Evolutionary conservation across 371 early-diverging fungal genomes (phyloP).

Genomic region (Rhizopus stolonifer): DNA sequence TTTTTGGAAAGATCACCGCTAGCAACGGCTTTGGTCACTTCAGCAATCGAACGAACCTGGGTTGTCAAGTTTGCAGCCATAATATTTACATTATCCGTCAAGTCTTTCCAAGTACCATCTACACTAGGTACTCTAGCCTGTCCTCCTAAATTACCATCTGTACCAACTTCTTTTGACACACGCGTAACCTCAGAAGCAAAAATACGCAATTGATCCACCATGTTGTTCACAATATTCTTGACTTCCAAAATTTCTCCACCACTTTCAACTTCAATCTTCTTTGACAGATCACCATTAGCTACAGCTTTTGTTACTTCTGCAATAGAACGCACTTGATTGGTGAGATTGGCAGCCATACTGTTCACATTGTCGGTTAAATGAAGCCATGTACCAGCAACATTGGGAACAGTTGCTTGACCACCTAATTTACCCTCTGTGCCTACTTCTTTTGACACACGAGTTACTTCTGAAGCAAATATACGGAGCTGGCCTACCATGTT

Average conservation of each 20-base stretch:
- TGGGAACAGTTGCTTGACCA: constrained; percentile 45
- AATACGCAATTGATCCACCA: constrained; percentile 40
- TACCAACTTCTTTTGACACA: no score
- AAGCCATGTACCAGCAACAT: constrained; percentile 49
- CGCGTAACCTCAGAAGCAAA: constrained; percentile 55
- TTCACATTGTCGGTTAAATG: constrained; percentile 49
- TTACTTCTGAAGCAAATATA: no score
- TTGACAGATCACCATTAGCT: constrained; percentile 30
- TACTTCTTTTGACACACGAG: no score
- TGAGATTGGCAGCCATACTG: constrained; percentile 53
- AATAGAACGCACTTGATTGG: constrained; percentile 54
- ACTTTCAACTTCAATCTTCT: constrained; percentile 36
- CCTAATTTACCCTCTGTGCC: no score
- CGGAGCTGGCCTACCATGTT: no score
- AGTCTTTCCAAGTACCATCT: no score
- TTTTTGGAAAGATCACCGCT: constrained; percentile 32
- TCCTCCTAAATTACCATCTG: no score
- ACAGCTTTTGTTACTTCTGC: constrained; percentile 35
- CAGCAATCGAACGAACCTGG: constrained; percentile 33
- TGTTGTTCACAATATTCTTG: constrained; percentile 30
- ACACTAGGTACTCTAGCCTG: no score
- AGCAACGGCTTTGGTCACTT: constrained; percentile 33
- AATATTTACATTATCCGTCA: constrained; percentile 42
- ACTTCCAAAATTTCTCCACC: constrained; percentile 35
- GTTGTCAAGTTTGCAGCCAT: constrained; percentile 31